Percentiles rank a stretch among this genome's conserved stretches.
Conservation (phyloP, 352 stramenopile genomes). For the Phytophthora pisi region DNA sequence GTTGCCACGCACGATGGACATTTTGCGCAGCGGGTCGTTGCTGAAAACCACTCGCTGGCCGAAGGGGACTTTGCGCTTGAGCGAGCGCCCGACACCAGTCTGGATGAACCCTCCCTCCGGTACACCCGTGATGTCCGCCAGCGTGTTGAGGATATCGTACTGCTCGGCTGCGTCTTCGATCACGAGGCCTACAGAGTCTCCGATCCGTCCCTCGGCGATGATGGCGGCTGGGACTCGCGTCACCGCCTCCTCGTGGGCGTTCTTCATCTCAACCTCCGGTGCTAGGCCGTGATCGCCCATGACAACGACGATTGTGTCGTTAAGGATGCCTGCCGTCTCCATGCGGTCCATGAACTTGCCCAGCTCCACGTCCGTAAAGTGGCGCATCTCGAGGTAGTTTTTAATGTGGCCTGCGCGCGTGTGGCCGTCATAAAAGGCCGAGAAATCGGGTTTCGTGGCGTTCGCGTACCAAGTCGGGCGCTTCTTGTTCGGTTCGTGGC, state of each 20-base stretch:
- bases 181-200: conserved; percentile 38
- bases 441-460: conserved; percentile 54
- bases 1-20: conserved; percentile 47
- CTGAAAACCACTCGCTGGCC: conserved; percentile 43
- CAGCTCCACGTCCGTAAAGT: conserved; percentile 59
- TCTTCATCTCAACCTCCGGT: conserved; percentile 47
- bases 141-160: conserved; percentile 67
- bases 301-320: conserved; percentile 65
- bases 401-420: conserved; percentile 38
- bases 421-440: conserved; percentile 42
- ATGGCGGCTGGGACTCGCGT: conserved; percentile 48
- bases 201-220: conserved; percentile 54
- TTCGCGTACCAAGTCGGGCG: conserved; percentile 45
- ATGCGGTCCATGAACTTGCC: conserved; percentile 59
- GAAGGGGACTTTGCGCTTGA: conserved; percentile 41
- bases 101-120: conserved; percentile 54
- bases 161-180: conserved; percentile 52
- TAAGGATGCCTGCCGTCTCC: conserved; percentile 47
- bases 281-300: conserved; percentile 60
- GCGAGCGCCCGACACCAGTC: conserved; percentile 55
- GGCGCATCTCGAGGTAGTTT: conserved; percentile 64
- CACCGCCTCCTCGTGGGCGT: conserved; percentile 46
- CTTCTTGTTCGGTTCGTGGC: conserved; percentile 39
- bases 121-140: conserved; percentile 63
- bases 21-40: conserved; percentile 57